Conservation (phyloP, 208 protist species). For the Zelonia costaricensis region DNA sequence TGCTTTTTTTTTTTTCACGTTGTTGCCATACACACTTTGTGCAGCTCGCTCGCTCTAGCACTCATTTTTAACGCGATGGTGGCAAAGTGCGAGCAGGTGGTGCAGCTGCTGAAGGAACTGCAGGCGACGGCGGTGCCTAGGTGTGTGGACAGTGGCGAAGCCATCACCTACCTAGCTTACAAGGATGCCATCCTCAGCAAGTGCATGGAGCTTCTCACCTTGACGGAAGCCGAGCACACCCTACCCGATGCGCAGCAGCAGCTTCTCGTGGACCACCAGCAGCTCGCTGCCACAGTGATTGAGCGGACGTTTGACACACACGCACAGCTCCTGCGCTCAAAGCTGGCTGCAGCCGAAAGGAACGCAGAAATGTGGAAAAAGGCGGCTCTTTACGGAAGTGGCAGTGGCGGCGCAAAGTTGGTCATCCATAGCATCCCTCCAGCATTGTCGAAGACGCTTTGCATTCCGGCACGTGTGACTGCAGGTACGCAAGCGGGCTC, state of each 20-base stretch:
- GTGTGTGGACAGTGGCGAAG: conserved; percentile 25
- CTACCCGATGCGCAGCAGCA: neutral
- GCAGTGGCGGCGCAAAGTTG: neutral
- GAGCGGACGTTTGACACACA: conserved; percentile 23
- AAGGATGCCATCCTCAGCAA: conserved; percentile 21
- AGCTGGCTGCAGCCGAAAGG: conserved; percentile 21
- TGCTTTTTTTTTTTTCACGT: no score
- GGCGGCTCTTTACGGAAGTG: conserved; percentile 9
- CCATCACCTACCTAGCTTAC: conserved; percentile 21
- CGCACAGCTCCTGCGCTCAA: conserved; percentile 17
- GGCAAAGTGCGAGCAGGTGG: neutral
- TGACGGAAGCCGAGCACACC: neutral
- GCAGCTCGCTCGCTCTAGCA: no score
- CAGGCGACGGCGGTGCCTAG: conserved; percentile 7
- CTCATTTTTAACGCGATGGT: neutral
- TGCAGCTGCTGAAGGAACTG: conserved; percentile 10
- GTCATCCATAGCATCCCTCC: neutral
- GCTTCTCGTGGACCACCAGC: conserved; percentile 18
- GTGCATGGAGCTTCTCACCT: conserved; percentile 3
- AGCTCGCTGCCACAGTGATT: conserved; percentile 18
- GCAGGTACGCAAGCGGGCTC: no score
- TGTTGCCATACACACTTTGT: no score
- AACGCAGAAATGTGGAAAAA: conserved; percentile 21
- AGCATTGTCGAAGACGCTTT: no score
- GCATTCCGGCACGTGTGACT: no score